Evolutionary conservation across 1,139 yeast species (phyloP), one percentile per base, ranked within the genome.

Genomic region (Yamadazyma sp.): DNA sequence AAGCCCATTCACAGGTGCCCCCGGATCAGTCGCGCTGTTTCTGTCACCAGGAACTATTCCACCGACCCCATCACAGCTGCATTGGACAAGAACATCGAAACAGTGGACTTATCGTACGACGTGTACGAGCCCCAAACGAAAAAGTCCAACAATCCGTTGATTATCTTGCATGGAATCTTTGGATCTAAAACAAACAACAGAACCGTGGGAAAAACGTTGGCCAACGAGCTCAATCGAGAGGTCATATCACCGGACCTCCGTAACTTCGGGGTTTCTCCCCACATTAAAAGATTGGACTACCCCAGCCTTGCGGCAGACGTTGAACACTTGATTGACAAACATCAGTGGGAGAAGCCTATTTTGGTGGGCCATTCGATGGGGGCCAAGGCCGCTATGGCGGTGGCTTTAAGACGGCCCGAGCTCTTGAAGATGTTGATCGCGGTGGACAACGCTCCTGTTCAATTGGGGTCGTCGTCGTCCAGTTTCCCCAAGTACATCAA

Each of bases 301-400:
- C 84, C 87, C 0, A 68, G 92, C 1, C 69, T 92, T 66, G 84
- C 96, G 1, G 84, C 87, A 0, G 98, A 92, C 59, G 89, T 92
- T 17, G 89, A 83, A 54, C 54, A 62, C 25, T 92, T 91, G 57
- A 73, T 89, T 12, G 75, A 78, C 15, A 51, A 62, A 0, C 47
- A 81, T 10, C 65, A 66, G 23, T 53, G 53, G 22, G 45, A 51
- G n/a, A 65, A 73, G 30, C 87, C 94, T 0, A 78, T 87, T 15
- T 49, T 92, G 17, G 71, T 92, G 18, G 98, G 98, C 1, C 98
- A 91, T 61, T 89, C 97, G 0, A 89, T 92, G 97, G 98, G 98
- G 5, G 98, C 96, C 8, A 92, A 92, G 56, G 77, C 91, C 0
- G 96, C 86, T 3, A 91, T 92, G 98, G 88, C 92, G 0, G 69